Base-by-base conservation (phyloP, 768 basidiomycete species). In the Steccherinum ochraceum region DNA sequence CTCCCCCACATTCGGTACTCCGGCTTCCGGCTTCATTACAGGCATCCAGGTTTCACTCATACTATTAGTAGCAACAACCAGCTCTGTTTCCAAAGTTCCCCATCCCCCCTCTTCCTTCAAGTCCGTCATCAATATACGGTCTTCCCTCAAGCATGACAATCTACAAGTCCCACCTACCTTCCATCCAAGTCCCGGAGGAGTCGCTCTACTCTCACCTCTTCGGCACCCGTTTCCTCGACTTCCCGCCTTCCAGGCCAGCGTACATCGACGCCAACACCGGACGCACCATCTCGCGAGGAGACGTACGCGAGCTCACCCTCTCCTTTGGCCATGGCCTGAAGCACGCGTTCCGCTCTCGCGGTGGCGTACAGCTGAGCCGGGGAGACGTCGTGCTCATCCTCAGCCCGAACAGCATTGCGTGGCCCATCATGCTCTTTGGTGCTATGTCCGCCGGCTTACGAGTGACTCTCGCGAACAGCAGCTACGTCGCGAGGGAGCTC, bases 381-480 rank as follows among this genome's bases (percentile, higher is more conserved):
- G 81, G 83, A 0, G 79, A 84, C 46, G 78, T 79, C 0, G 71
- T 80, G 16, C 71, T 87, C 52, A 70, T 92, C 4, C 89, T 77
- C 61, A 83, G 83, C 1, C 82, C 77, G 7, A 92, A 93, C 66
- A 80, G 73, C 18, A 58, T 90, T 43, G 68, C 70, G 40, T 84
- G 72, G 68, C 77, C 81, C 1, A 61, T 80, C 51, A 62, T 75
- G 45, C 52, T 81, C 4, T 66, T 70, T 16, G 68, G 64, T 45
- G 64, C 67, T 62, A 70, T 84, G 40, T 84, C 89, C 0, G 85
- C 83, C 0, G 87, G 86, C 3, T 60, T 89, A 13, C 68, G 78
- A 41, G 77, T 79, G 48, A 87, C 89, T 0, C 79, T 88, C 12
- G 85, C 86, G 13, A 93, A 91, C 62, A 81, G 76, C 52, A 73